Evolutionary conservation across 495 filamentous ascomycete species (phyloP).

Genomic region (Tetracladium setigerum): DNA sequence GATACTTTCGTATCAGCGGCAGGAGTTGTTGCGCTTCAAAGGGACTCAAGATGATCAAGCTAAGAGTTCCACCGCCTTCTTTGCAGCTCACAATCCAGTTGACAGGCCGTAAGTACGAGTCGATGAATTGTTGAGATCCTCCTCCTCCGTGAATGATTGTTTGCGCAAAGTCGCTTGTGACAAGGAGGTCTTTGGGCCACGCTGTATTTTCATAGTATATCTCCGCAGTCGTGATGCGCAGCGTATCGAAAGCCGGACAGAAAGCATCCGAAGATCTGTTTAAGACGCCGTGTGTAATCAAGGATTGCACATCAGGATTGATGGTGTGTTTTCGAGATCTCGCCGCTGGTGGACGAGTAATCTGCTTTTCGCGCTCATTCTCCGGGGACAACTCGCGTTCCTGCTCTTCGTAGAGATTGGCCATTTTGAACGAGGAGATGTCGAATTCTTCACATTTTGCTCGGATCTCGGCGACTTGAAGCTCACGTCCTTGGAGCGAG

Average conservation of each 20-base stretch:
- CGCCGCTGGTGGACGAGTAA: conserved; percentile 36
- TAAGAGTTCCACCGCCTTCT: conserved; percentile 3
- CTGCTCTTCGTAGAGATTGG: conserved; percentile 56
- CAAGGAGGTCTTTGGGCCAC: conserved; percentile 38
- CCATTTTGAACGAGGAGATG: conserved; percentile 23
- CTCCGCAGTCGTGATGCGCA: conserved; percentile 34
- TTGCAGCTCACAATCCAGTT: conserved; percentile 47
- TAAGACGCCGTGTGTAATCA: conserved; percentile 2
- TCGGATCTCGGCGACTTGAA: conserved; percentile 25
- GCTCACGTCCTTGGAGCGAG: conserved; percentile 21
- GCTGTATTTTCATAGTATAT: conserved; percentile 20
- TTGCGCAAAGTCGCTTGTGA: conserved; percentile 47
- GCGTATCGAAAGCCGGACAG: conserved; percentile 37
- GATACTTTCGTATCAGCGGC: conserved; percentile 26
- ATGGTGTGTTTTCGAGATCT: conserved; percentile 33
- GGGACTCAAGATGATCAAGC: conserved; percentile 52
- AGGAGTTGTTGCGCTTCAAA: conserved; percentile 51
- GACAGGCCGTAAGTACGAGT: conserved; percentile 49
- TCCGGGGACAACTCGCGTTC: conserved; percentile 62
- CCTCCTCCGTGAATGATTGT: conserved; percentile 36
- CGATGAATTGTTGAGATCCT: conserved; percentile 18
- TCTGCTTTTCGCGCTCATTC: conserved; percentile 49
- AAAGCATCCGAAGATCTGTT: conserved; percentile 25
- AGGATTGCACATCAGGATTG: conserved; percentile 34
- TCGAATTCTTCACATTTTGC: conserved; percentile 38